These are phyloP conservation scores for Sparassis latifolia DNA, from an alignment of 1,284 basidiomycete genomes.

Conservation along the genomic window DNA sequence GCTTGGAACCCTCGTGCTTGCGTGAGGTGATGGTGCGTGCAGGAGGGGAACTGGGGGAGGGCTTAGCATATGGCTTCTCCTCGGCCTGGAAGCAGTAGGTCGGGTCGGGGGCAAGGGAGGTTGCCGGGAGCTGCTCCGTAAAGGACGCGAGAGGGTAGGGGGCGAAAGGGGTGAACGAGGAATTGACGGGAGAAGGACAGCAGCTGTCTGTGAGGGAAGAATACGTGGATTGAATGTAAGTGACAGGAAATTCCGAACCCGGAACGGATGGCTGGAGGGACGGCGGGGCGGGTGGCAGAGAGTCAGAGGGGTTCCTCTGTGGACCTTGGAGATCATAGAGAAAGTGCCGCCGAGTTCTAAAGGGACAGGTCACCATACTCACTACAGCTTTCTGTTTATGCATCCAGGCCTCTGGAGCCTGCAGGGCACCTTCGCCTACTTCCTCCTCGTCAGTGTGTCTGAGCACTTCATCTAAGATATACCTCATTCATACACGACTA, in stretches of 20 bases:
- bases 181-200: neutral
- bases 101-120: slow-evolving; percentile 1
- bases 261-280: neutral
- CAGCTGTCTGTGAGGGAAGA: slow-evolving; percentile 1
- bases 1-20: slow-evolving; percentile 56
- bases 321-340: neutral
- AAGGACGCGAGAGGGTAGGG: neutral
- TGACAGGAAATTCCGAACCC: neutral
- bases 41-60: slow-evolving; percentile 2
- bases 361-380: too few species aligned
- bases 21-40: slow-evolving; percentile 11
- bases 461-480: too few species aligned
- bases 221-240: neutral
- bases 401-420: too few species aligned
- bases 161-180: neutral
- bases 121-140: neutral
- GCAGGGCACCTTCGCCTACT: too few species aligned
- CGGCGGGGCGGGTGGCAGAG: neutral
- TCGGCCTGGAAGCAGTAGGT: slow-evolving; percentile 1
- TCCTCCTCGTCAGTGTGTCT: too few species aligned
- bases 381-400: too few species aligned
- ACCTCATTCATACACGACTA: too few species aligned
- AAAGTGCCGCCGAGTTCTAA: too few species aligned
- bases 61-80: slow-evolving; percentile 1
- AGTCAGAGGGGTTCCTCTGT: neutral